Conservation (phyloP, 2,329 filamentous ascomycete genomes). For the Cladosporium halotolerans region DNA sequence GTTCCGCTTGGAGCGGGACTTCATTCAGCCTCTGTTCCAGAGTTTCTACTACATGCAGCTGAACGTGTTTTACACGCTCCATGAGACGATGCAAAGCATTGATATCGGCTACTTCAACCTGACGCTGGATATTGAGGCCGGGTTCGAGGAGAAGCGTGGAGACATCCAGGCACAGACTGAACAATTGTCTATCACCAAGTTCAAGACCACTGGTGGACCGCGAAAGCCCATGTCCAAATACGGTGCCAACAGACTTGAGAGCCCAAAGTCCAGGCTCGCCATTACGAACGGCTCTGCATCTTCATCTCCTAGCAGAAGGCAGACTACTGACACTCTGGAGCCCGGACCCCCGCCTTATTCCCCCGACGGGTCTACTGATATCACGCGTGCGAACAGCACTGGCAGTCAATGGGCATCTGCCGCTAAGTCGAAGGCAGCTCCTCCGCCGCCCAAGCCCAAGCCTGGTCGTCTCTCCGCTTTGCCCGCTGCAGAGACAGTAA, state of each 20-base stretch:
- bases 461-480: constrained; percentile 57
- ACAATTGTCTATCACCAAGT: constrained; percentile 76
- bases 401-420: constrained; percentile 36
- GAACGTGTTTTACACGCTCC: constrained; percentile 97
- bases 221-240: constrained; percentile 48
- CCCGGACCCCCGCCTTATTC: constrained; percentile 25
- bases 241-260: constrained; percentile 25
- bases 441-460: constrained; percentile 52
- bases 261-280: constrained; percentile 22
- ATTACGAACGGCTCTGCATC: constrained; percentile 30
- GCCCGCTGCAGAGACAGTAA: constrained; percentile 68
- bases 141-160: constrained; percentile 81
- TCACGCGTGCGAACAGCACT: constrained; percentile 29
- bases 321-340: constrained; percentile 20
- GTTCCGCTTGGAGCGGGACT: constrained; percentile 82
- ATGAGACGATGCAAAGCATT: constrained; percentile 95
- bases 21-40: constrained; percentile 95
- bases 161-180: constrained; percentile 83
- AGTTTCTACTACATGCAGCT: constrained; percentile 99
- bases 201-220: constrained; percentile 73
- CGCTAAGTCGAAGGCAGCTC: constrained; percentile 44
- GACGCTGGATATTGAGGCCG: constrained; percentile 81
- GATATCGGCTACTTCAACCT: constrained; percentile 98
- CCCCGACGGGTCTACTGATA: constrained; percentile 16
- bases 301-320: constrained; percentile 18